A percentile compares a stretch with the other conserved stretches of the same genome.
phyloP scores from a whole-genome alignment of 176 grass and related monocot species.

The Cenchrus fungigraminus region DNA sequence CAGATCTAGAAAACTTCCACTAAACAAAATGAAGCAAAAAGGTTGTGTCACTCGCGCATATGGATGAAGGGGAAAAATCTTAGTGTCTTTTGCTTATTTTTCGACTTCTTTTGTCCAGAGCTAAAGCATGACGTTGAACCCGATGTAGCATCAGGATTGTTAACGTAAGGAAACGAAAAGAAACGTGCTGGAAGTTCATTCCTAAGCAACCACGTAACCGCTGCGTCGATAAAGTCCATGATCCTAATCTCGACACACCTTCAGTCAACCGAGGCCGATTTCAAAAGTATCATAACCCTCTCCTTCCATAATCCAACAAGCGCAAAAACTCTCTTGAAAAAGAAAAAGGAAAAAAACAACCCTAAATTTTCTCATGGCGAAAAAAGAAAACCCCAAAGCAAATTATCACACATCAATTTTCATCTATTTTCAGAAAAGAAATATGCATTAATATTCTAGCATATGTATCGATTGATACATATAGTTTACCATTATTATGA shows the following conservation, averaged over 20 bases:
- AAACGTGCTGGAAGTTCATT: neutral
- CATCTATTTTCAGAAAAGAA: too few relatives aligned
- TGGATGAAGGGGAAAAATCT: too few relatives aligned
- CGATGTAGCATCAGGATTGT: neutral
- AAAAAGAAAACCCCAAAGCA: neutral
- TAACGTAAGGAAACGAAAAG: neutral
- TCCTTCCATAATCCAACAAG: neutral
- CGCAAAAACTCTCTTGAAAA: too few relatives aligned
- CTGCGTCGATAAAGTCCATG: neutral
- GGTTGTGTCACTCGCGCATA: too few relatives aligned
- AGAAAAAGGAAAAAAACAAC: too few relatives aligned
- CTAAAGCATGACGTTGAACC: neutral
- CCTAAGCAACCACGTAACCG: neutral
- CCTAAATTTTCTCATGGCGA: too few relatives aligned
- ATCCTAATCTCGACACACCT: constrained; percentile 4
- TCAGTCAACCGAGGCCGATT: neutral
- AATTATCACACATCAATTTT: too few relatives aligned
- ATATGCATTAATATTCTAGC: too few relatives aligned
- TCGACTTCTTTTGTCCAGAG: too few relatives aligned
- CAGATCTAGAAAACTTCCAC: neutral
- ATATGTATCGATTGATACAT: too few relatives aligned
- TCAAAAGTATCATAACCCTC: neutral
- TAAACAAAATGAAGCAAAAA: neutral
- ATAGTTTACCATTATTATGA: too few relatives aligned
- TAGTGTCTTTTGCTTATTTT: too few relatives aligned